phyloP scores from a whole-genome alignment of 257 asterid species.

The Capsicum pubescens region DNA sequence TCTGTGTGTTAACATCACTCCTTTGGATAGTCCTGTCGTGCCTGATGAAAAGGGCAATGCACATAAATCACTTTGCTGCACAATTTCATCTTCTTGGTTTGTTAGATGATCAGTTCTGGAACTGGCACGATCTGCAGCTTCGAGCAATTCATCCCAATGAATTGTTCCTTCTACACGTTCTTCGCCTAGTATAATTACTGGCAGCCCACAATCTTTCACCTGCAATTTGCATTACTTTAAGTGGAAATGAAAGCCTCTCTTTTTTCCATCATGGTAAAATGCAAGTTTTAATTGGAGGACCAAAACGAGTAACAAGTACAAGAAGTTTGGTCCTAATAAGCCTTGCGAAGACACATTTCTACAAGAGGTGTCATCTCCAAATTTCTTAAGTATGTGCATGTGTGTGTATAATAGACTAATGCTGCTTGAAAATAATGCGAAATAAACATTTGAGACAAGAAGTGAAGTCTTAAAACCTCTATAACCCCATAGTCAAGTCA shows the following conservation, averaged over 20 bases:
- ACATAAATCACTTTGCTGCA: conserved; percentile 74
- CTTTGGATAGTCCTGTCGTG: conserved; percentile 90
- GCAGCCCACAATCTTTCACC: conserved; percentile 86
- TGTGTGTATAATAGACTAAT: background rate
- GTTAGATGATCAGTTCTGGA: conserved; percentile 39
- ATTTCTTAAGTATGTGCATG: background rate
- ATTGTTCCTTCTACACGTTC: conserved; percentile 76
- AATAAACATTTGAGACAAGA: background rate
- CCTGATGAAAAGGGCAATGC: conserved; percentile 98
- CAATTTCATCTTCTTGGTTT: conserved; percentile 41
- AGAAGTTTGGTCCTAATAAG: background rate
- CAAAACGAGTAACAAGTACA: background rate
- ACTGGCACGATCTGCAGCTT: conserved; percentile 79
- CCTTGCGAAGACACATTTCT: background rate
- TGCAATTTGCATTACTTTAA: conserved; percentile 28
- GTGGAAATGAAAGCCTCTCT: background rate
- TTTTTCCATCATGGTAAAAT: background rate
- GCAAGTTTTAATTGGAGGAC: background rate
- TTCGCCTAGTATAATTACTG: conserved; percentile 75
- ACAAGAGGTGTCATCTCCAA: background rate
- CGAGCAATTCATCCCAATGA: conserved; percentile 72
- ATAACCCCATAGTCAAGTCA: background rate
- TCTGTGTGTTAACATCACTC: conserved; percentile 90
- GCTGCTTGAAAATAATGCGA: background rate
- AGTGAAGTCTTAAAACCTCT: background rate